phyloP scores from a whole-genome alignment of 176 grass and related monocot species.

The Ensete ventricosum region DNA sequence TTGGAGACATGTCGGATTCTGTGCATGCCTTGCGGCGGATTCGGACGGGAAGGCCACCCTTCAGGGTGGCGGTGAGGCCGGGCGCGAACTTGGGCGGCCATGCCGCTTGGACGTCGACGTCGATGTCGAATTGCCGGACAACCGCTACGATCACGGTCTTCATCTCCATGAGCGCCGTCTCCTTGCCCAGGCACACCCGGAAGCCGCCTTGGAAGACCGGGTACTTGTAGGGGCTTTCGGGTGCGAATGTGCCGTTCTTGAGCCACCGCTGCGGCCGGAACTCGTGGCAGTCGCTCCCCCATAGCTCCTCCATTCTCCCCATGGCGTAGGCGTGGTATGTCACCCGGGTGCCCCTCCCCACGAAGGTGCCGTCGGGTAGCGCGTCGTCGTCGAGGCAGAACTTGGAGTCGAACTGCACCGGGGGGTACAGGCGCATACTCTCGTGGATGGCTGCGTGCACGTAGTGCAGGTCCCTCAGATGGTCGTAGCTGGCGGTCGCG shows the following conservation, averaged over 20 bases:
- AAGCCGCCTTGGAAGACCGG: slow-evolving; percentile 75
- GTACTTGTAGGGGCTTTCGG: slow-evolving; percentile 65
- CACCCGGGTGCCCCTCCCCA: neutral
- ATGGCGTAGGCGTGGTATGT: no score
- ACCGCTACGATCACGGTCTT: slow-evolving; percentile 53
- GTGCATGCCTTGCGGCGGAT: slow-evolving; percentile 16
- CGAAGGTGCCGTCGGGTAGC: no score
- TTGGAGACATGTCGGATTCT: no score
- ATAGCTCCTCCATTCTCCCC: no score
- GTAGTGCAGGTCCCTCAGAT: slow-evolving; percentile 69
- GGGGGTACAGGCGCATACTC: no score
- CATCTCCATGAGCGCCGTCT: slow-evolving; percentile 80
- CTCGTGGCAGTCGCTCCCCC: no score
- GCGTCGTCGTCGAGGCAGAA: no score
- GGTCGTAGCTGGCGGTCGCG: slow-evolving; percentile 17
- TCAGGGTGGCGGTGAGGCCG: slow-evolving; percentile 52
- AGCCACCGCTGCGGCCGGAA: slow-evolving; percentile 46
- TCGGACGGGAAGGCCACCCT: slow-evolving; percentile 49
- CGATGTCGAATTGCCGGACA: slow-evolving; percentile 47
- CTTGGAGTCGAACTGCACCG: no score
- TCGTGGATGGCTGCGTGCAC: neutral
- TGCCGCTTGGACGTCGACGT: slow-evolving; percentile 33
- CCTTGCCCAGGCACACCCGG: slow-evolving; percentile 70
- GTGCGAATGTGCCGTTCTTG: slow-evolving; percentile 34
- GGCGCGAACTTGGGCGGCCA: slow-evolving; percentile 45